Percentiles rank a stretch among this genome's conserved stretches.
Conservation (phyloP, 495 filamentous ascomycete genomes). For the Penicillium daleae region DNA sequence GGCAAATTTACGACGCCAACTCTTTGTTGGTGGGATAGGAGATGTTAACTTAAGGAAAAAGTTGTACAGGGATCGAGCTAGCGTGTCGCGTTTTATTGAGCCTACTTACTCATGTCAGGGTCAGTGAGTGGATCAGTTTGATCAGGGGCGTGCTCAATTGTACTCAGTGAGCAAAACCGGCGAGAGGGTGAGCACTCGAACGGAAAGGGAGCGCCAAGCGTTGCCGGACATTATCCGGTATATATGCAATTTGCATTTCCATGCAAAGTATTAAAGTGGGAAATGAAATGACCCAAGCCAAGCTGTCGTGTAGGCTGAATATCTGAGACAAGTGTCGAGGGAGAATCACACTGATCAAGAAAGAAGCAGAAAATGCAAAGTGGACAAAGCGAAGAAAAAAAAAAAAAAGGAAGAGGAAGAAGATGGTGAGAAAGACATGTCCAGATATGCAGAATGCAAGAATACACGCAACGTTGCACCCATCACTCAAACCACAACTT, state of each 20-base stretch:
- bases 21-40: slow-evolving; percentile 4
- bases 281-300: not conserved
- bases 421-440: not conserved
- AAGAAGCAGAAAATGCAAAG: not conserved
- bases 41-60: slow-evolving; percentile 1
- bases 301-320: slow-evolving; percentile 4
- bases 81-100: slow-evolving; percentile 7
- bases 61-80: slow-evolving; percentile 1
- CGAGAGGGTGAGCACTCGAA: slow-evolving; percentile 8
- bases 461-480: not conserved
- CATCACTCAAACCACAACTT: slow-evolving; percentile 26
- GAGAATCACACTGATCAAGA: not conserved
- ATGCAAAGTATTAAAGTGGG: slow-evolving; percentile 6
- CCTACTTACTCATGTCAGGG: slow-evolving; percentile 1
- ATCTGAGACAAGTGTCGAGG: not conserved
- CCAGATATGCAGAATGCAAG: not conserved
- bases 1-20: not conserved
- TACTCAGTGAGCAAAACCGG: slow-evolving; percentile 7
- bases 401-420: not conserved
- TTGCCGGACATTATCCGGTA: not conserved
- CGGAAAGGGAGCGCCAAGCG: not conserved
- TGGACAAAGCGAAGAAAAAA: not conserved
- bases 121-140: not conserved
- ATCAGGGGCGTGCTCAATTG: slow-evolving; percentile 5
- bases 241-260: slow-evolving; percentile 3